These are phyloP conservation scores for Pythium aristosporum DNA, from an alignment of 352 stramenopile species.

Conservation along the genomic window DNA sequence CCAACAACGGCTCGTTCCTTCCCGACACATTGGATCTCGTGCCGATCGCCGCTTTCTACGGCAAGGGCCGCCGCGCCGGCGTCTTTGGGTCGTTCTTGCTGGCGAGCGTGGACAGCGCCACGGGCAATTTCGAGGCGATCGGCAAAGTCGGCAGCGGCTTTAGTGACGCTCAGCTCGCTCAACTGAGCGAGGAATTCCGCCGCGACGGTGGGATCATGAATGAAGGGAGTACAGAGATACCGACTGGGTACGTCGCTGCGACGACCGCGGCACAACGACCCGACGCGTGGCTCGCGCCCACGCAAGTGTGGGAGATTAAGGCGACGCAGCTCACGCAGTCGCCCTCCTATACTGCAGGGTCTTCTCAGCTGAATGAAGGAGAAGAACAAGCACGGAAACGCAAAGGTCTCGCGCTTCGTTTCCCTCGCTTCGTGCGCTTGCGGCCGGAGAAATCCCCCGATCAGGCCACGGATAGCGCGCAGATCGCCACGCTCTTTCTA, in stretches of 20 bases:
- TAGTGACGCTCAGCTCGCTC: slow-evolving; percentile 92
- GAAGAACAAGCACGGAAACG: slow-evolving; percentile 2
- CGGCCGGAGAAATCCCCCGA: slow-evolving; percentile 95
- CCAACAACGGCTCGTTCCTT: slow-evolving; percentile 55
- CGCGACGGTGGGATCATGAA: slow-evolving; percentile 5
- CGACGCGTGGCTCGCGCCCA: slow-evolving; percentile 93
- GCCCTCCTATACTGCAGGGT: slow-evolving; percentile 92
- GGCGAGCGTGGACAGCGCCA: slow-evolving; percentile 93
- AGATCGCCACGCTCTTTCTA: slow-evolving; percentile 84
- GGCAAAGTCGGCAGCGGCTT: slow-evolving; percentile 97
- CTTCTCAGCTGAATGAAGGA: slow-evolving; percentile 15
- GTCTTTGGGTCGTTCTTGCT: slow-evolving; percentile 98
- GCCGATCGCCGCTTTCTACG: slow-evolving; percentile 97
- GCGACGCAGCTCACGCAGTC: slow-evolving; percentile 97
- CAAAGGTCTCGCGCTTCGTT: slow-evolving; percentile 96
- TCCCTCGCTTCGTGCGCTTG: slow-evolving; percentile 97
- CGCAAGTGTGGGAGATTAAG: slow-evolving; percentile 98
- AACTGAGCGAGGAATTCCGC: slow-evolving; percentile 52
- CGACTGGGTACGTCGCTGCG: slow-evolving; percentile 13
- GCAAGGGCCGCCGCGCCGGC: slow-evolving; percentile 93
- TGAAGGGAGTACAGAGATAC: background rate
- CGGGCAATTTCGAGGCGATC: slow-evolving; percentile 94
- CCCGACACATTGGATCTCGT: slow-evolving; percentile 96
- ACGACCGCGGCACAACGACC: slow-evolving; percentile 36
- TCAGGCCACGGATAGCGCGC: slow-evolving; percentile 94